phyloP scores from a whole-genome alignment of 768 basidiomycete genomes.

The Boletus rufocinnamomeus region DNA sequence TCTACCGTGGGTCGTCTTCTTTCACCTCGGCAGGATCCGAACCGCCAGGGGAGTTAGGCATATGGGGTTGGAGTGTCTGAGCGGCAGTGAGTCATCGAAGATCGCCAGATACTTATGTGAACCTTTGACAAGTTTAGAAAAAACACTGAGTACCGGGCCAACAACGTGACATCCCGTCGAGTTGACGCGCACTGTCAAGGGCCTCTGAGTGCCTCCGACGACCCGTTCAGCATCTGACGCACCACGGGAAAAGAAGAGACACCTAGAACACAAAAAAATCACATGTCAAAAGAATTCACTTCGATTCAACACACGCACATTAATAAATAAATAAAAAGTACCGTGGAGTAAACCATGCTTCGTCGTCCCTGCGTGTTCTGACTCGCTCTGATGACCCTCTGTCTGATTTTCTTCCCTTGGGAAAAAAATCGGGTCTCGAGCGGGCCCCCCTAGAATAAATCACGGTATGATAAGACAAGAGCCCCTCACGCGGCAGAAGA shows the following conservation, averaged over 20 bases:
- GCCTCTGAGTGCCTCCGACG: slow-evolving; percentile 7
- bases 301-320: not conserved
- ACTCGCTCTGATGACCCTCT: not conserved
- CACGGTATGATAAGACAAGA: slow-evolving; percentile 1
- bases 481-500: slow-evolving; percentile 23
- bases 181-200: not conserved
- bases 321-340: not conserved
- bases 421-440: not conserved
- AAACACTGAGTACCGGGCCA: not conserved
- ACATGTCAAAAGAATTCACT: not conserved
- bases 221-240: not conserved
- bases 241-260: not conserved
- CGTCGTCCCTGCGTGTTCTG: not conserved
- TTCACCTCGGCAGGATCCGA: not conserved
- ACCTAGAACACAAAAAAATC: not conserved
- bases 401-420: not conserved
- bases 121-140: not conserved
- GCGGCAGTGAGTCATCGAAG: not conserved
- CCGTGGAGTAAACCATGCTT: not conserved
- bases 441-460: not conserved
- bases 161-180: slow-evolving; percentile 15
- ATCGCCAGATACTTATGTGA: not conserved
- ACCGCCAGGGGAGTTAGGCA: not conserved
- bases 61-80: not conserved
- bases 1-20: not conserved